Base-by-base conservation (phyloP, 208 protist genomes). In the Acanthamoeba royreba region DNA sequence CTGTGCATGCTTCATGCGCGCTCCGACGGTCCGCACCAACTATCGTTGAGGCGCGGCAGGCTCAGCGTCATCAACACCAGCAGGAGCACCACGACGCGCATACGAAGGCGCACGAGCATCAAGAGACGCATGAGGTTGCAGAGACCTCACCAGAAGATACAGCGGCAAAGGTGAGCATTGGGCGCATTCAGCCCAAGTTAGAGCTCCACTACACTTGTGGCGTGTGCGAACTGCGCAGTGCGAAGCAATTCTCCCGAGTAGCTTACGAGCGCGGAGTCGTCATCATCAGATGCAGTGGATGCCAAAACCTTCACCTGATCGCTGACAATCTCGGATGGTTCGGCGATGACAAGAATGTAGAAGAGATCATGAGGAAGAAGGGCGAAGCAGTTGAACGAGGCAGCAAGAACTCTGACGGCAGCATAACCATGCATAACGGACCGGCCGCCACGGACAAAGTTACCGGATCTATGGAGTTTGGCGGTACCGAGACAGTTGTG, bases 271-370 rank as follows among this genome's bases (percentile, higher is more conserved):
- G 77, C 42, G 94, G 94, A 52, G 61, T 95, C 17, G 94, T 95
- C 45, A 63, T 95, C 33, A 81, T 94, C 46, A 58, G 45, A 19
- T 95, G 94, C 77, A n/a, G 22, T 19, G 47, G 79, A 40, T 88
- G 55, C 86, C 25, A 85, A 8, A 94, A 79, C 25, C 72, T 72
- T 4, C 94, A 95, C 89, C 77, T 95, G 42, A 95, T 95, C 72
- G 92, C 94, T 5, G 94, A 95, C 86, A 94, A 94, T 47, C 47
- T 95, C 45, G 91, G 91, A 53, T 95, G 94, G 94, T 95, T 95
- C 55, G 72, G 74, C 52, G 90, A 91, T 7, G 77, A 81, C 7
- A 31, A 19, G 40, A 94, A 94, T 61, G 40, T 94, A 19, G 83
- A 94, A 58, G 47, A 69, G 19, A 94, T 94, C 42, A 22, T 95